Conservation (phyloP, 177 flowering plant species). For the Vitis hybrid region DNA sequence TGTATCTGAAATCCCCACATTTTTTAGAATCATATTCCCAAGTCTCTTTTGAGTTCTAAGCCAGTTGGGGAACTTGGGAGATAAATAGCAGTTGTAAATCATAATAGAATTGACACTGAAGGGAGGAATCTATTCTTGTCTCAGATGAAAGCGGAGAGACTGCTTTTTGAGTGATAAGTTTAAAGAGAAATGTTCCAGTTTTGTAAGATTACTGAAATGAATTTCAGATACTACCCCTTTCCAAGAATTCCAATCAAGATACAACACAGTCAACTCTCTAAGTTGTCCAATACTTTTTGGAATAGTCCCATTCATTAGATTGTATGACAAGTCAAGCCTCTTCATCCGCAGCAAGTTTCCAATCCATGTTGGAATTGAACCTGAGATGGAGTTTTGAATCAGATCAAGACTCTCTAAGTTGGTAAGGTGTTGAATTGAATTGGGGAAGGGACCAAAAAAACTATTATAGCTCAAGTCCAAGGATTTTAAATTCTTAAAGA, state of each 20-base stretch:
- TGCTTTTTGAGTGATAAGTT: background rate
- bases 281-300: slow-evolving; percentile 23
- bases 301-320: slow-evolving; percentile 19
- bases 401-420: slow-evolving; percentile 8
- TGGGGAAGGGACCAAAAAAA: too few relatives aligned
- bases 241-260: slow-evolving; percentile 11
- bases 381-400: slow-evolving; percentile 5
- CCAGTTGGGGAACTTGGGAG: slow-evolving; percentile 21
- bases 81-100: slow-evolving; percentile 4
- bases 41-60: slow-evolving; percentile 18
- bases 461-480: rapidly evolving
- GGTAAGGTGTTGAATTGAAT: background rate
- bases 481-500: too few relatives aligned
- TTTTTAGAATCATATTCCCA: background rate
- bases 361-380: slow-evolving; percentile 15
- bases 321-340: slow-evolving; percentile 2
- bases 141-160: slow-evolving; percentile 5
- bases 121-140: slow-evolving; percentile 14
- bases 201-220: slow-evolving; percentile 14
- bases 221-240: slow-evolving; percentile 12
- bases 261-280: background rate
- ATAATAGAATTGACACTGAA: slow-evolving; percentile 10
- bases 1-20: slow-evolving; percentile 15
- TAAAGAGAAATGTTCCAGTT: background rate
- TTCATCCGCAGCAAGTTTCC: slow-evolving; percentile 11